phyloP scores from a whole-genome alignment of 176 grass and related monocot genomes.

The Oryza punctata region DNA sequence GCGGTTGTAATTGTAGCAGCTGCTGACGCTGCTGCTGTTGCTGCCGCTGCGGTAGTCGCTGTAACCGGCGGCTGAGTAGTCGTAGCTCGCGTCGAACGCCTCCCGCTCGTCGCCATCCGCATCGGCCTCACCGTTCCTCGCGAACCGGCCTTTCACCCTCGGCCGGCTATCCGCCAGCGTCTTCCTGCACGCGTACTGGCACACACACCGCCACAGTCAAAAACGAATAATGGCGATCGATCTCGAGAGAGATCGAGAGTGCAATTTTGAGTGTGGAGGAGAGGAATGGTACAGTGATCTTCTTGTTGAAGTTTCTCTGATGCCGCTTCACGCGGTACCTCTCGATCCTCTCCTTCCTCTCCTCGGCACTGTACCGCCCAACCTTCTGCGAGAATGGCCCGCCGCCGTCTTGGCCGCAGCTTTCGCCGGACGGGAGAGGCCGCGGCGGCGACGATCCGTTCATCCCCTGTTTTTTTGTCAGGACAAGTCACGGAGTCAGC shows the following conservation, averaged over 20 bases:
- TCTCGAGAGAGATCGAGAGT: neutral
- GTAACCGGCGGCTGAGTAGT: slow-evolving; percentile 27
- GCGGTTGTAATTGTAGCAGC: slow-evolving; percentile 24
- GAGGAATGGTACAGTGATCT: slow-evolving; percentile 72
- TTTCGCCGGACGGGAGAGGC: slow-evolving; percentile 36
- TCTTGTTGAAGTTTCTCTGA: slow-evolving; percentile 88
- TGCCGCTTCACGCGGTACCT: slow-evolving; percentile 65
- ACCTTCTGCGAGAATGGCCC: slow-evolving; percentile 55
- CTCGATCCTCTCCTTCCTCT: slow-evolving; percentile 74
- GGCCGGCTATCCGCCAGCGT: slow-evolving; percentile 88
- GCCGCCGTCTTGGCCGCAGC: slow-evolving; percentile 46
- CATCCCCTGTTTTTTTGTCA: slow-evolving; percentile 65
- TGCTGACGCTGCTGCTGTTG: slow-evolving; percentile 7
- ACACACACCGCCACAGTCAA: too few species aligned
- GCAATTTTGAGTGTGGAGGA: neutral
- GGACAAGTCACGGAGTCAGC: neutral
- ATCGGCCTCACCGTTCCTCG: slow-evolving; percentile 75
- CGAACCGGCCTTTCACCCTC: slow-evolving; percentile 86
- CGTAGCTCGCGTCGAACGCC: slow-evolving; percentile 50
- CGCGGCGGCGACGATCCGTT: slow-evolving; percentile 41
- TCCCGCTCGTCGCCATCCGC: slow-evolving; percentile 62
- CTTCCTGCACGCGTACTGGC: slow-evolving; percentile 93
- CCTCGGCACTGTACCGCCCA: slow-evolving; percentile 66
- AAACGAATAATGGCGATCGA: neutral
- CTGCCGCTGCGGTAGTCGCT: slow-evolving; percentile 28